A percentile compares a stretch with the other conserved stretches of the same genome.
Conservation (phyloP, 2,329 filamentous ascomycete species). For the Phoma sp. region DNA sequence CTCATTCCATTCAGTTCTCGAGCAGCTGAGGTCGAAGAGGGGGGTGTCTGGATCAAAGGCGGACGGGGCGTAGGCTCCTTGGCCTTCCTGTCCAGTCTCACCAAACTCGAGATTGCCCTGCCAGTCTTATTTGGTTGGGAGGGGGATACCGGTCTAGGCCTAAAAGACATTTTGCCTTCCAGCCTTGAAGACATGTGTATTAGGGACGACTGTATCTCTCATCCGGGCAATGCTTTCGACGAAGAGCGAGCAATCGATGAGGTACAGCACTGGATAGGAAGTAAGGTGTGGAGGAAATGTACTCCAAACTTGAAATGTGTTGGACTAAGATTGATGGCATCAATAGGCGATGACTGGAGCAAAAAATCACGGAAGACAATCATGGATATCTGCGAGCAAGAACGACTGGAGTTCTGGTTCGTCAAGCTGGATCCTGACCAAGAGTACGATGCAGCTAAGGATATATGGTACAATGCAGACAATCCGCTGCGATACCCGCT, state of each 20-base stretch:
- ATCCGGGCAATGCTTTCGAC: neutral
- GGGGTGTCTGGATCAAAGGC: neutral
- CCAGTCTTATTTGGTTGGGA: neutral
- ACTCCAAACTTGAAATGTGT: conserved; percentile 2
- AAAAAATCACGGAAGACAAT: neutral
- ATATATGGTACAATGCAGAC: neutral
- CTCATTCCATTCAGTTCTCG: neutral
- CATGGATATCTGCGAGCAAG: conserved; percentile 3
- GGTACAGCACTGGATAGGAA: conserved; percentile 3
- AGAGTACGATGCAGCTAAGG: conserved; percentile 1
- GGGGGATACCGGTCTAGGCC: neutral
- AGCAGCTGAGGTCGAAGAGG: conserved; percentile 1
- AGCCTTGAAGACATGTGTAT: conserved; percentile 4
- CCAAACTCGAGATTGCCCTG: conserved; percentile 3
- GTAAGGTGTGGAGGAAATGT: neutral
- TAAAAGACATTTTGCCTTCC: neutral
- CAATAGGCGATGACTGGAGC: conserved; percentile 1
- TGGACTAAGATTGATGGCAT: neutral
- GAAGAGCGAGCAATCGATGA: conserved; percentile 1
- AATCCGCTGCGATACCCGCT: conserved; percentile 2
- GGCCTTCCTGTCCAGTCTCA: neutral
- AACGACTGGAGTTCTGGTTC: conserved; percentile 4
- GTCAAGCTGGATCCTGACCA: conserved; percentile 2
- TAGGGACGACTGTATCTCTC: neutral
- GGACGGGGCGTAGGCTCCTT: conserved; percentile 2